Evolutionary conservation across 306 rosid genomes (phyloP).

Genomic region (Phaseolus lunatus): DNA sequence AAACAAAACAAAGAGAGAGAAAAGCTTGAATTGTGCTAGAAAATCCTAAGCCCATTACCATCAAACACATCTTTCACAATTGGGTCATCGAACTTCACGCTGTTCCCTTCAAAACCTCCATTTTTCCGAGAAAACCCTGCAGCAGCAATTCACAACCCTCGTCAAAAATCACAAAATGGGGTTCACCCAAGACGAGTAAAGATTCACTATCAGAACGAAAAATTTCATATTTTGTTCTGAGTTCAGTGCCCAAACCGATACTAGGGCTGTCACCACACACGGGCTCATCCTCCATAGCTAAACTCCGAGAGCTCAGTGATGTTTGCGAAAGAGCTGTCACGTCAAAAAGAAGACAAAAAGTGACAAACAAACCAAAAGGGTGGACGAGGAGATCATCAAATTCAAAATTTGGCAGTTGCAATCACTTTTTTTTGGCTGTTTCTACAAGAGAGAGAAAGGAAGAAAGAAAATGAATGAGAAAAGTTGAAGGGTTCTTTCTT

Average conservation of each 20-base stretch:
- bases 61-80: conserved; percentile 39
- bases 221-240: not conserved
- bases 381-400: conserved; percentile 24
- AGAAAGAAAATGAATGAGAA: not conserved
- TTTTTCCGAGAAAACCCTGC: conserved; percentile 46
- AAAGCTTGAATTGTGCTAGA: conserved; percentile 16
- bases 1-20: not conserved
- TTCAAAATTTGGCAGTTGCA: not conserved
- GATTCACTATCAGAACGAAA: conserved; percentile 18
- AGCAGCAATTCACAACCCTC: conserved; percentile 9
- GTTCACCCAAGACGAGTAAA: conserved; percentile 35
- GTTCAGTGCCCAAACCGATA: conserved; percentile 39
- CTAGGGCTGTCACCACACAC: conserved; percentile 41
- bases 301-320: conserved; percentile 48
- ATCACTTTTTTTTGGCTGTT: not conserved
- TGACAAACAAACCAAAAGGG: conserved; percentile 38
- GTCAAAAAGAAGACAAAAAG: not conserved
- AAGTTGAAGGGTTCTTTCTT: conserved; percentile 36
- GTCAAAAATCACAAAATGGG: conserved; percentile 39
- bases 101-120: conserved; percentile 33
- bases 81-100: conserved; percentile 47
- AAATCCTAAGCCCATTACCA: conserved; percentile 39
- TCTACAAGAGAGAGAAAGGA: not conserved
- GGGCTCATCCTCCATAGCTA: conserved; percentile 58
- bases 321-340: conserved; percentile 47